Evolutionary conservation across 768 basidiomycete genomes (phyloP), one percentile per base, ranked within the genome.

Genomic region (Coprinellus micaceus): DNA sequence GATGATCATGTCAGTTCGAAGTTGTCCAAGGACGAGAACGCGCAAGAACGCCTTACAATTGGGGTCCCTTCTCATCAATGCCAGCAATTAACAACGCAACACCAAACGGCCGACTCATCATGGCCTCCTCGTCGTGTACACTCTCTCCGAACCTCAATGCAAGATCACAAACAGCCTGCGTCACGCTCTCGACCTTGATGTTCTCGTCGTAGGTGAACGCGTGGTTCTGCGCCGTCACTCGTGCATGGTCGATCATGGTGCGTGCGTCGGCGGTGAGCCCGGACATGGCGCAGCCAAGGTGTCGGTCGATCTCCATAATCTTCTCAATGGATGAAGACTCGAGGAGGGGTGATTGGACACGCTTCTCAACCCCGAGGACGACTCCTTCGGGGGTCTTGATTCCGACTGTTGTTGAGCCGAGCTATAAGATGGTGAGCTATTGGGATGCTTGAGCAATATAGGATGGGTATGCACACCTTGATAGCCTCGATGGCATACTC

Each of bases 401-500:
- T 58, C 96, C 97, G 63, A 99, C 90, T 40, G 97, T 97, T 59
- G 97, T 98, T 56, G 94, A 98, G 54, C 97, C 97, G 66, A 98
- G 89, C 95, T 98, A 68, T 54, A 52, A 17, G 33, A n/a, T 29
- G n/a, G 56, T 58, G 49, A 26, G 25, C 28, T n/a, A 21, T 33
- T 25, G 9, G 7, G 19, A 52, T 44, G 24, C 54, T 37, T 29
- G 36, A 37, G 39, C 25, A 17, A 28, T 25, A 37, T 29, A 19
- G 7, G 4, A 37, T 22, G 48, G 26, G 33, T 24, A 24, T n/a
- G 56, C 69, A 57, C 60, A 94, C 94, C 75, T 97, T 98, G 73
- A 98, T 98, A 7, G 97, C 97, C 68, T 99, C 97, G 69, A 98
- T 99, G 51, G 97, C 97, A 79, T 98, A 98, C 75, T 99, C 97